phyloP scores from a whole-genome alignment of 495 filamentous ascomycete species.

The Aspergillus olivimuriae region DNA sequence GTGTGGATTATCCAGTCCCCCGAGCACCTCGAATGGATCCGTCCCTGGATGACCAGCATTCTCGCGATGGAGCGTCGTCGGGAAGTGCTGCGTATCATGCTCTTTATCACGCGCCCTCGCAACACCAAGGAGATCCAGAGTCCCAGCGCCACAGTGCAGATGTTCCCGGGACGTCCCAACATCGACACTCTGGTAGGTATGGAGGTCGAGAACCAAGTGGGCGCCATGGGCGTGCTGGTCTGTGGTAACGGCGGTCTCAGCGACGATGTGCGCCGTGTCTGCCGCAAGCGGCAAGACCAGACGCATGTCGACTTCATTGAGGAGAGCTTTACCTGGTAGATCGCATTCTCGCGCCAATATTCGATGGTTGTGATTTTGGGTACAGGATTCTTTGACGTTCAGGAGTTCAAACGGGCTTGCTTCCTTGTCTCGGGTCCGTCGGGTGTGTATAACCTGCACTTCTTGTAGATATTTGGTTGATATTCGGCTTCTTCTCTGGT shows the following conservation, averaged over 20 bases:
- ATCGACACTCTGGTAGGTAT: slow-evolving; percentile 67
- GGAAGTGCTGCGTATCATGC: slow-evolving; percentile 72
- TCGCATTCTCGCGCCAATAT: too few species aligned
- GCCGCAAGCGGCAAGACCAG: slow-evolving; percentile 55
- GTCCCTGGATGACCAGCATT: slow-evolving; percentile 87
- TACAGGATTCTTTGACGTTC: too few species aligned
- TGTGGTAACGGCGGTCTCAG: slow-evolving; percentile 80
- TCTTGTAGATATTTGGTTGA: too few species aligned
- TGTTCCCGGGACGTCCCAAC: slow-evolving; percentile 78
- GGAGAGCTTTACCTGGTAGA: slow-evolving; percentile 84
- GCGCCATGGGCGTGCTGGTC: slow-evolving; percentile 85
- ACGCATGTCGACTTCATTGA: slow-evolving; percentile 76
- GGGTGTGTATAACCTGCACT: too few species aligned
- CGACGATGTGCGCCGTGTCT: slow-evolving; percentile 75
- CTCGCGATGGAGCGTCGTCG: slow-evolving; percentile 69
- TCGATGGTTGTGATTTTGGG: not conserved
- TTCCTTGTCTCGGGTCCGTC: too few species aligned
- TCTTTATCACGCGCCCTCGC: slow-evolving; percentile 81
- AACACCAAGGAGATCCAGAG: slow-evolving; percentile 65
- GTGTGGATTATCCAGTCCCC: slow-evolving; percentile 88
- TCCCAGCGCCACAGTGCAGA: slow-evolving; percentile 68
- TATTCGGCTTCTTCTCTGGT: too few species aligned
- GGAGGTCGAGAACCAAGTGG: slow-evolving; percentile 70
- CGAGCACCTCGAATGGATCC: slow-evolving; percentile 86
- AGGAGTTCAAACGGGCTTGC: too few species aligned